phyloP scores from a whole-genome alignment of 208 protist species.

The Crithidia sp. region DNA sequence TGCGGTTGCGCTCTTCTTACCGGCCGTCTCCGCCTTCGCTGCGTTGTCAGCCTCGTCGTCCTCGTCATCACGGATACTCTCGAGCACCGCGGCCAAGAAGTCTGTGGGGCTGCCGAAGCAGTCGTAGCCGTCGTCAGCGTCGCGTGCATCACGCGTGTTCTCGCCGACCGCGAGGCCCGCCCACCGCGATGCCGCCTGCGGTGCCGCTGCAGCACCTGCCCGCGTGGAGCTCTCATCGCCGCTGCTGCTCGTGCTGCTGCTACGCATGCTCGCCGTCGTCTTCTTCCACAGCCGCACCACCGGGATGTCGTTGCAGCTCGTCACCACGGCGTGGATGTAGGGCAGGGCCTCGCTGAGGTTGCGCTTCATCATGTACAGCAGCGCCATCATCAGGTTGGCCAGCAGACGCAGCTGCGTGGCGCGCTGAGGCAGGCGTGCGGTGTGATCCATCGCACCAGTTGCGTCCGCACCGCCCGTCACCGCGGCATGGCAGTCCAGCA shows the following conservation, averaged over 20 bases:
- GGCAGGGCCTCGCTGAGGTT: slow-evolving; percentile 42
- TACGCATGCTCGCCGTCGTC: background rate
- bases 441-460: slow-evolving; percentile 20
- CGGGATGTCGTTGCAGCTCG: slow-evolving; percentile 43
- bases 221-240: background rate
- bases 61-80: slow-evolving; percentile 37
- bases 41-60: slow-evolving; percentile 5
- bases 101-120: slow-evolving; percentile 13
- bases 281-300: slow-evolving; percentile 22
- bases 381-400: slow-evolving; percentile 46
- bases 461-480: slow-evolving; percentile 25
- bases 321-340: slow-evolving; percentile 49
- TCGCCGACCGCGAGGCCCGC: slow-evolving; percentile 20
- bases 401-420: slow-evolving; percentile 52
- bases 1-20: background rate
- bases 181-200: background rate
- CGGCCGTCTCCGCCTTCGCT: background rate
- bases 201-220: background rate
- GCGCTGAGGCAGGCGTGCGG: slow-evolving; percentile 30
- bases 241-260: background rate
- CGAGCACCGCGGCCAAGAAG: slow-evolving; percentile 32
- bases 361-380: slow-evolving; percentile 44
- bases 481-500: slow-evolving; percentile 37
- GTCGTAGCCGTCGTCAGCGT: slow-evolving; percentile 13
- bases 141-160: background rate